Evolutionary conservation across 768 basidiomycete species (phyloP).

Genomic region (Leccinum fibrillosum): DNA sequence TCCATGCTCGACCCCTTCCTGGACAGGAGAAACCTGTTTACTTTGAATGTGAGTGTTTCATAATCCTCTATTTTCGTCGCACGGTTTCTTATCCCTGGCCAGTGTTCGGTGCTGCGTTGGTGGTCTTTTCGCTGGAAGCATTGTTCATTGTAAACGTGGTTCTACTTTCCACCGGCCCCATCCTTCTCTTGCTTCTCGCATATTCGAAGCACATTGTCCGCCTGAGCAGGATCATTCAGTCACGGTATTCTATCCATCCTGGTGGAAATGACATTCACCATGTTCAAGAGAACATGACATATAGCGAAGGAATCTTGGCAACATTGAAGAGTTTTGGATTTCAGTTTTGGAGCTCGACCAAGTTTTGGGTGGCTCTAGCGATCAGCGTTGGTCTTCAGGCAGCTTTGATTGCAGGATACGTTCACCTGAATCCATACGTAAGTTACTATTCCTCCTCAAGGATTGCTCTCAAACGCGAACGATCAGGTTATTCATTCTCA

Average conservation of each 20-base stretch:
- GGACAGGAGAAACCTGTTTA: slow-evolving; percentile 46
- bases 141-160: slow-evolving; percentile 58
- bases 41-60: slow-evolving; percentile 60
- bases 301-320: slow-evolving; percentile 18
- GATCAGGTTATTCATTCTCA: slow-evolving; percentile 59
- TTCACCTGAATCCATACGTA: slow-evolving; percentile 64
- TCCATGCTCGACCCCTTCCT: slow-evolving; percentile 23
- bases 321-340: slow-evolving; percentile 27
- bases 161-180: slow-evolving; percentile 60
- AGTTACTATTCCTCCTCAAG: slow-evolving; percentile 16
- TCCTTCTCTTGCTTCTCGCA: slow-evolving; percentile 46
- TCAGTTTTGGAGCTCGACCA: slow-evolving; percentile 46
- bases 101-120: slow-evolving; percentile 59
- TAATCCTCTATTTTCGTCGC: background rate
- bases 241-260: background rate
- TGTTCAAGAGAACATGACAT: slow-evolving; percentile 1
- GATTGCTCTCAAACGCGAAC: background rate
- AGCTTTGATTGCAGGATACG: slow-evolving; percentile 45
- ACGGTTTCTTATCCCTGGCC: background rate
- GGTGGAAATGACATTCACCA: slow-evolving; percentile 1
- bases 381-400: slow-evolving; percentile 45
- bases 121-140: slow-evolving; percentile 51
- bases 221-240: slow-evolving; percentile 18
- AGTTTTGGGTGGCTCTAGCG: slow-evolving; percentile 61
- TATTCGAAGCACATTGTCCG: slow-evolving; percentile 30